phyloP scores from a whole-genome alignment of 2,329 filamentous ascomycete species.

The Aspergillus quadricinctus region DNA sequence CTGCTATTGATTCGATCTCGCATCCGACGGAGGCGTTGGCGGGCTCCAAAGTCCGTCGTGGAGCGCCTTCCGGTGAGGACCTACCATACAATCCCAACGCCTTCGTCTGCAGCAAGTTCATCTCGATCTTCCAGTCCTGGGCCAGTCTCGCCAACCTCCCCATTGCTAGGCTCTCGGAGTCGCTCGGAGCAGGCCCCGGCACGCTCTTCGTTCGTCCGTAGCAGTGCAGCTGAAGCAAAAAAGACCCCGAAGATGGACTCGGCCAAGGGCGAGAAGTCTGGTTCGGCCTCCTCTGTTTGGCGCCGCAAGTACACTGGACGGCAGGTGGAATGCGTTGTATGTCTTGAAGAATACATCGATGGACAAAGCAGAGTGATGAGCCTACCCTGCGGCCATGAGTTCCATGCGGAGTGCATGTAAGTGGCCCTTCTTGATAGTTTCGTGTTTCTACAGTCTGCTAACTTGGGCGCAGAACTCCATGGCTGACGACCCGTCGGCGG shows the following conservation, averaged over 20 bases:
- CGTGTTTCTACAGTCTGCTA: slow-evolving; percentile 13
- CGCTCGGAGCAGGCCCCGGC: slow-evolving; percentile 29
- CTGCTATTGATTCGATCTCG: slow-evolving; percentile 81
- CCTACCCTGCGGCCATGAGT: slow-evolving; percentile 93
- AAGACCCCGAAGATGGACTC: slow-evolving; percentile 19
- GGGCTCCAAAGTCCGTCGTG: slow-evolving; percentile 95
- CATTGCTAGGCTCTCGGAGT: slow-evolving; percentile 55
- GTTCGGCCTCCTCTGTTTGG: slow-evolving; percentile 35
- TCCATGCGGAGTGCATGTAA: slow-evolving; percentile 98
- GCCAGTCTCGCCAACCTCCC: slow-evolving; percentile 69
- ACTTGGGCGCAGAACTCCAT: slow-evolving; percentile 67
- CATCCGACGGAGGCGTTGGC: slow-evolving; percentile 84
- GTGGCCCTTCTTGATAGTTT: slow-evolving; percentile 37
- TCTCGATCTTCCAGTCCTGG: slow-evolving; percentile 60
- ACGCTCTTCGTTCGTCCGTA: slow-evolving; percentile 36
- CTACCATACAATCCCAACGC: slow-evolving; percentile 75
- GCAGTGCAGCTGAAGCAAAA: slow-evolving; percentile 19
- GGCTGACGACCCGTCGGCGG: slow-evolving; percentile 88
- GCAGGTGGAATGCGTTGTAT: slow-evolving; percentile 89
- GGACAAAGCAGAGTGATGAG: slow-evolving; percentile 96
- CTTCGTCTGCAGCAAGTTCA: slow-evolving; percentile 53
- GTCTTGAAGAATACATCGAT: slow-evolving; percentile 92
- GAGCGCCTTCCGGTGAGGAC: slow-evolving; percentile 92
- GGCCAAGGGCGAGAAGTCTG: slow-evolving; percentile 45
- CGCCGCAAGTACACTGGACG: slow-evolving; percentile 58